Base-by-base conservation (phyloP, 1,284 basidiomycete genomes). In the Wallemia ichthyophaga region DNA sequence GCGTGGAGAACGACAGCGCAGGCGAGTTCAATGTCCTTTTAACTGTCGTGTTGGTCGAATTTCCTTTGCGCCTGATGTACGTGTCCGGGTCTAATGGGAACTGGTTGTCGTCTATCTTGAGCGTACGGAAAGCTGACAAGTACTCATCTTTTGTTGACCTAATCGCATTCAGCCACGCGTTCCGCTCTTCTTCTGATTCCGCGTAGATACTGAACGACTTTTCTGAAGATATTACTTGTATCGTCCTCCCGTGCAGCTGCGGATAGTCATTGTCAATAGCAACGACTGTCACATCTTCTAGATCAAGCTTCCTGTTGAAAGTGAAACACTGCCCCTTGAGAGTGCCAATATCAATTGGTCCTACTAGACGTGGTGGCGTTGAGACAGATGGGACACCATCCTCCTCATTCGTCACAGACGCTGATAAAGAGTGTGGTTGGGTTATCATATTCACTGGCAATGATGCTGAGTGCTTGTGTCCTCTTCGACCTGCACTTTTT, bases 241-340 rank as follows among this genome's bases (percentile, higher is more conserved):
- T 76, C 55, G 76, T 73, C 56, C 74, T 69, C 61, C 76, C 75
- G 58, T 76, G 72, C 9, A 70, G 73, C 0, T 67, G 67, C 54
- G 74, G 75, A 19, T 72, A 65, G 2, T 32, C 58, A 0, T 72
- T 69, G 1, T 75, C 73, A n/a, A 73, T 74, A 1, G 80, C 72
- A 0, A 85, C 77, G 0, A 86, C 78, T 61, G 86, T 83, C 48
- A 84, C 64, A 67, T 87, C 82, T 53, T 87, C 76, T 9, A 88
- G 73, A 56, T 78, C 77, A 53, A 77, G 72, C 61, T 74, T 71
- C 0, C 82, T 81, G 64, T 78, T 82, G 66, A 77, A 85, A 55
- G 74, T 68, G 79, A 82, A 86, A 61, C 71, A 71, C 60, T 80
- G 78, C 62, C n/a, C n/a, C n/a, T 77, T 80, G 54, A 56, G 28